phyloP scores from a whole-genome alignment of 2,329 filamentous ascomycete genomes.

The Sphaerostilbella broomeana region DNA sequence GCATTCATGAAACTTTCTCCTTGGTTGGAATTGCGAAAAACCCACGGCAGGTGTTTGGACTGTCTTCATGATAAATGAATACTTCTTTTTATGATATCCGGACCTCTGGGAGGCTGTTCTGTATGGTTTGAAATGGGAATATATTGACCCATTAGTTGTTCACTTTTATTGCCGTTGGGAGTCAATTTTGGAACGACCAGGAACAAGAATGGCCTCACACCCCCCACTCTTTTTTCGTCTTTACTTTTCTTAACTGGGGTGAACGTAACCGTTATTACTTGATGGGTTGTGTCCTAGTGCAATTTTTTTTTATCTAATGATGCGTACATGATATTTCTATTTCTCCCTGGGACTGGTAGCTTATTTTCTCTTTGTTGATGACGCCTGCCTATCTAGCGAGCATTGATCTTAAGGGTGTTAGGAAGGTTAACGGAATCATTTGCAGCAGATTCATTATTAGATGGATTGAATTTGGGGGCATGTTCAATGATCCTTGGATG shows the following conservation, averaged over 20 bases:
- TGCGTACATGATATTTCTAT: not conserved
- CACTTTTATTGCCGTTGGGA: not conserved
- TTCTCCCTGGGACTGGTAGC: too few species aligned
- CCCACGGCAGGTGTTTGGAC: not conserved
- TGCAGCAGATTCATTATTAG: conserved; percentile 1
- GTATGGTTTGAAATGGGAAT: not conserved
- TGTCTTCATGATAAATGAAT: not conserved
- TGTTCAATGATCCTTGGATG: conserved; percentile 1
- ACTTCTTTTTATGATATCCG: conserved; percentile 3
- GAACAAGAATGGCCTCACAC: not conserved
- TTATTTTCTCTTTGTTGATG: not conserved
- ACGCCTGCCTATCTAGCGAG: not conserved
- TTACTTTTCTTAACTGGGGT: not conserved
- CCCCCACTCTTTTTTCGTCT: not conserved
- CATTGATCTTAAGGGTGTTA: not conserved
- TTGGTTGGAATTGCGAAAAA: not conserved
- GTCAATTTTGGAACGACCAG: not conserved
- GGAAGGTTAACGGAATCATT: not conserved
- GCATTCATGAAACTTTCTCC: not conserved
- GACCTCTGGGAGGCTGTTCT: not conserved
- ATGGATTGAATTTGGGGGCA: conserved; percentile 8
- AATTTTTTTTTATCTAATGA: not conserved
- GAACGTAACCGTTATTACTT: not conserved
- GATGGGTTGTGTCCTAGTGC: not conserved
- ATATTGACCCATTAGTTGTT: not conserved